Conservation (phyloP, 1,284 basidiomycete genomes). For the Melampsora larici-populina region DNA sequence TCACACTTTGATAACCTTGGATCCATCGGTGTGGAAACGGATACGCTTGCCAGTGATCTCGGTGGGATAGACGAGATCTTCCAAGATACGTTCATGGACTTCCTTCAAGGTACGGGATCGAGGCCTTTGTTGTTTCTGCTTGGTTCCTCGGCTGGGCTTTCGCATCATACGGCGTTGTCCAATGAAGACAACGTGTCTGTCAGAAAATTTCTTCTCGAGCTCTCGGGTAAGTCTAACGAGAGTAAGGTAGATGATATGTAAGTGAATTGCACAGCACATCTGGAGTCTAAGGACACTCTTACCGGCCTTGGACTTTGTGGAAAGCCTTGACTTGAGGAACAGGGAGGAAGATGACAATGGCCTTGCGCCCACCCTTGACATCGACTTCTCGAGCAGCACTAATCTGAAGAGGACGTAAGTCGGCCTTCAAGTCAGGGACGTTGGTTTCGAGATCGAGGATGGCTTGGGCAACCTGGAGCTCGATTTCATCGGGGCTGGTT, state of each 20-base stretch:
- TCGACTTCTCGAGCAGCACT: slow-evolving; percentile 98
- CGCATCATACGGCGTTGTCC: slow-evolving; percentile 97
- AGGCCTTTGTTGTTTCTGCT: slow-evolving; percentile 92
- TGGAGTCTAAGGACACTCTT: slow-evolving; percentile 44
- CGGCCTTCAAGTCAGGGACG: slow-evolving; percentile 94
- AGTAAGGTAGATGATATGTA: neutral
- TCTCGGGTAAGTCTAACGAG: slow-evolving; percentile 85
- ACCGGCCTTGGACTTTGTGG: slow-evolving; percentile 98
- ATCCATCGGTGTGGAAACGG: slow-evolving; percentile 58
- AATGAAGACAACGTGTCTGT: slow-evolving; percentile 97
- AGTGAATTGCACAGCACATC: slow-evolving; percentile 20
- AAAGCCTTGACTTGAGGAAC: slow-evolving; percentile 97
- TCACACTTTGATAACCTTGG: slow-evolving; percentile 51
- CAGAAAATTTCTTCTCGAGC: slow-evolving; percentile 99
- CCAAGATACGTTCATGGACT: slow-evolving; percentile 96
- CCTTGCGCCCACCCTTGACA: slow-evolving; percentile 94
- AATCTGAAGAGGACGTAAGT: slow-evolving; percentile 93
- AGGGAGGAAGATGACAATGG: slow-evolving; percentile 97
- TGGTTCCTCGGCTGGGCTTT: slow-evolving; percentile 91
- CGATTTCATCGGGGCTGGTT: slow-evolving; percentile 84
- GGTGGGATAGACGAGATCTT: slow-evolving; percentile 97
- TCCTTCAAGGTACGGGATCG: slow-evolving; percentile 93
- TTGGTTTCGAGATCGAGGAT: slow-evolving; percentile 96
- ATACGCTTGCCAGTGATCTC: slow-evolving; percentile 99
- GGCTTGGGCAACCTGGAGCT: slow-evolving; percentile 90